Evolutionary conservation across 1,284 basidiomycete genomes (phyloP), one percentile per base, ranked within the genome.

Genomic region (Moesziomyces antarcticus): DNA sequence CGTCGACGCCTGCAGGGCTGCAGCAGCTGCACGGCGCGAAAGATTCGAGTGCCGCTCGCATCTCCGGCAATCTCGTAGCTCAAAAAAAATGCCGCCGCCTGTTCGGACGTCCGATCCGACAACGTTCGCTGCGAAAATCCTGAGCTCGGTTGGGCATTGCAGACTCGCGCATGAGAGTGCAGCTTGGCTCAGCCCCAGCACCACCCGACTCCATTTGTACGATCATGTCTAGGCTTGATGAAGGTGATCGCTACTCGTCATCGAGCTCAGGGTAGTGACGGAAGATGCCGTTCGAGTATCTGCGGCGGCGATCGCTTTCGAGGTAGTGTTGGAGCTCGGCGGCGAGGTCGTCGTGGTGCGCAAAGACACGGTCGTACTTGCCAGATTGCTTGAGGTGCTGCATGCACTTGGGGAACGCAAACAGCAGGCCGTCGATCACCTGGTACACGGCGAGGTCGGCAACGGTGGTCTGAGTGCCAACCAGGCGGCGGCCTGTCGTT

Each of bases 371-470:
- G 5, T 81, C 73, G 73, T 85, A 87, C 50, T 84, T 73, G 42
- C 41, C 56, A 4, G 44, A 41, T n/a, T 73, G 61, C 42, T 73
- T 49, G 14, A 87, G 49, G 25, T 81, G 77, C 7, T 56, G 72
- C 71, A 86, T 75, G 14, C 85, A 83, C 37, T 80, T 85, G 4
- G 88, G 88, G 80, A 88, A 88, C 21, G 88, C 87, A 69, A 84
- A 87, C 20, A 79, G 58, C n/a, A 88, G 64, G 46, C 87, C 86
- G 20, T 82, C 78, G 2, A 86, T 11, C 21, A 85, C 71, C 50
- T 81, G 87, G 81, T 87, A 88, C 22, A 88, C 78, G 21, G 83
- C 84, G 18, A 88, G 79, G 75, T 89, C 88, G 22, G 88, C 88
- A 16, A 85, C 85, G 10, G 86, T 87, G 30, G 86, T 85, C 47